Conservation (phyloP, 495 filamentous ascomycete genomes). For the Penicillium canescens region DNA sequence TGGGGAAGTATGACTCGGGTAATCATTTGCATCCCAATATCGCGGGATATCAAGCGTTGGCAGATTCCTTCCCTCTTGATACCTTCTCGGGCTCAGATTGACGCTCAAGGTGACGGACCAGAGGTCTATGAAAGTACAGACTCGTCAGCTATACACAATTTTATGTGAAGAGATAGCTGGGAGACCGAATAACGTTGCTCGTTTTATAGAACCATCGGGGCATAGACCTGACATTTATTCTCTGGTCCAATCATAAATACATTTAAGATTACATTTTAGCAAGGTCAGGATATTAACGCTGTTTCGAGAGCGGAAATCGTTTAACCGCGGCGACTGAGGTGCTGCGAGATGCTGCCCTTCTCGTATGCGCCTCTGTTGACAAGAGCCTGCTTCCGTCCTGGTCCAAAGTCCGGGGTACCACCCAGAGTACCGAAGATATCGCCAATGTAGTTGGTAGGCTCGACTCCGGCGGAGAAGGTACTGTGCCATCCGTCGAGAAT, state of each 20-base stretch:
- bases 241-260: neutral
- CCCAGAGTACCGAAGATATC: conserved; percentile 71
- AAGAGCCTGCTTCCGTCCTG: conserved; percentile 38
- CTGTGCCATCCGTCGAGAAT: conserved; percentile 61
- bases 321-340: conserved; percentile 13
- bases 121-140: too few species aligned
- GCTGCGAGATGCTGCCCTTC: conserved; percentile 21
- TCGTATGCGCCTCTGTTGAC: conserved; percentile 27
- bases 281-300: too few species aligned
- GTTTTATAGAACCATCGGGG: too few species aligned
- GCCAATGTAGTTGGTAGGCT: conserved; percentile 68
- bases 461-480: conserved; percentile 59
- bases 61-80: conserved; percentile 58
- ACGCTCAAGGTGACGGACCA: neutral
- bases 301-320: too few species aligned
- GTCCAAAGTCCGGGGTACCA: conserved; percentile 66
- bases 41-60: conserved; percentile 61
- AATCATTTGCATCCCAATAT: conserved; percentile 72
- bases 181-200: too few species aligned
- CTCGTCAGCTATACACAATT: too few species aligned
- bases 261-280: neutral
- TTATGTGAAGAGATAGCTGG: neutral
- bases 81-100: conserved; percentile 39
- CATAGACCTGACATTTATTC: too few species aligned
- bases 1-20: conserved; percentile 58